phyloP scores from a whole-genome alignment of 441 rosid species.

The Codiaeum variegatum region DNA sequence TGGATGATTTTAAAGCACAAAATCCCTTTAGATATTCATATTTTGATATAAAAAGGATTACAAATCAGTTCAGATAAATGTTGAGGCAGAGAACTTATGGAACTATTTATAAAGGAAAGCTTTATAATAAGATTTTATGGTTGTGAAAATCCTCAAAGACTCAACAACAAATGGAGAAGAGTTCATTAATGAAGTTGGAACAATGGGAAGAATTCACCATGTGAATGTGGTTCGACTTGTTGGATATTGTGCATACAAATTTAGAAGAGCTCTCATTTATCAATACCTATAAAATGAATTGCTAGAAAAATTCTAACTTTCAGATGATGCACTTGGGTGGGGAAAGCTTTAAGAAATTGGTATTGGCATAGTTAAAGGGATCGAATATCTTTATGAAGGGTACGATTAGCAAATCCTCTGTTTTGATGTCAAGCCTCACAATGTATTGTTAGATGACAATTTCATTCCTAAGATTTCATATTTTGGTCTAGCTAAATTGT shows the following conservation, averaged over 20 bases:
- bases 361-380: constrained; percentile 18
- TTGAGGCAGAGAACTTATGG: constrained; percentile 31
- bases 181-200: constrained; percentile 25
- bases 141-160: constrained; percentile 19
- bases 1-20: constrained; percentile 23
- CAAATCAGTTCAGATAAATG: constrained; percentile 23
- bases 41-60: constrained; percentile 26
- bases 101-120: constrained; percentile 26
- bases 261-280: constrained; percentile 23
- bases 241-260: constrained; percentile 25
- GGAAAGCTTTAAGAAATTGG: constrained; percentile 19
- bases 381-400: constrained; percentile 22
- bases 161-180: constrained; percentile 23
- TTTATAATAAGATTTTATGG: constrained; percentile 28
- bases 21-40: constrained; percentile 24
- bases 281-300: constrained; percentile 18
- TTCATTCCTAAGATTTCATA: constrained; percentile 21
- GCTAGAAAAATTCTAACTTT: constrained; percentile 11
- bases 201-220: constrained; percentile 23
- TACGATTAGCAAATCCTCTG: constrained; percentile 18
- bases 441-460: constrained; percentile 14
- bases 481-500: constrained; percentile 17
- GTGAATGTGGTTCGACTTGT: constrained; percentile 24
- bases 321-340: constrained; percentile 18
- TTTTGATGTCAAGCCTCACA: constrained; percentile 22